Base-by-base conservation (phyloP, 2,329 filamentous ascomycete genomes). In the Ophiosphaerella narmari region DNA sequence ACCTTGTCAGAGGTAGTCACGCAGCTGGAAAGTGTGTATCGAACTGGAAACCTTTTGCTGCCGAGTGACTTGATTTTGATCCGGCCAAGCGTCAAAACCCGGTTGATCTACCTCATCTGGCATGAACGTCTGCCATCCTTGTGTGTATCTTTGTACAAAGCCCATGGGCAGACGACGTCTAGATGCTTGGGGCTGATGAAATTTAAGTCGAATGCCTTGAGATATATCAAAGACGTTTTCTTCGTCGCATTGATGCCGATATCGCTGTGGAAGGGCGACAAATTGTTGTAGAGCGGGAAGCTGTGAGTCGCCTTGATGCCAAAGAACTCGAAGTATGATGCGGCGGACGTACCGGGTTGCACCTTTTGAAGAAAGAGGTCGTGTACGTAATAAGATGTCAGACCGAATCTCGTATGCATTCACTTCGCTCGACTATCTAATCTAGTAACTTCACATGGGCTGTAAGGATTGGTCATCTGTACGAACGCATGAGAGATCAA, bases 161-260 rank as follows among this genome's bases (percentile, higher is more conserved):
- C 34, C 57, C 57, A 62, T 3, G 57, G 57, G 35, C 57, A 59
- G 2, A 36, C 9, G 1, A 57, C 57, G 9, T 44, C 26, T 7
- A 11, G 29, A 37, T 63, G 60, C 8, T 59, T 53, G 2, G 55
- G 49, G 14, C 55, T 52, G n/a, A 63, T 52, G 50, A 63, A 63
- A 21, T 55, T 51, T n/a, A 63, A 51, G 9, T 63, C 57, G 8
- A 63, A 44, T 1, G 40, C 36, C 16, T 41, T 33, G 8, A 62
- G 46, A 7, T 43, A 29, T 29, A 3, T 6, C 4, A 29, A 29
- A 29, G 2, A 7, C 7, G 26, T 11, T 29, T 11, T 29, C 26
- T 8, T 29, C 37, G 0, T n/a, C 2, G 2, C 54, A 50, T 1
- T 6, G 21, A 11, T 18, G 35, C 3, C 56, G 29, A 1, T 16